Base-by-base conservation (phyloP, 148 eudicot genomes). In the Camellia granthamiana region DNA sequence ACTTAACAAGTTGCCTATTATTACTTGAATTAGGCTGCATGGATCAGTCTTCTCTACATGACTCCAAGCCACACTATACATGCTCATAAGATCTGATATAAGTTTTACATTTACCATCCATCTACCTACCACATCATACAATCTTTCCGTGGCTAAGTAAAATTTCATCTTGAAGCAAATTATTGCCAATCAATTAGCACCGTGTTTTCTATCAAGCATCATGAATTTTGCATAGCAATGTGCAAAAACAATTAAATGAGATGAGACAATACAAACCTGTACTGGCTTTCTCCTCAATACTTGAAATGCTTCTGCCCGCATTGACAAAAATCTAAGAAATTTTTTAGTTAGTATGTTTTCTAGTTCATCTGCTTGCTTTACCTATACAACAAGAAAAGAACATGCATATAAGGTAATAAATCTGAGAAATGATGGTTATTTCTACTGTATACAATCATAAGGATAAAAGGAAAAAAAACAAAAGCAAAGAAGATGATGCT, bases 281-380 rank as follows among this genome's bases (percentile, higher is more conserved):
- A 93, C 97, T 74, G 98, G 99, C 84, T 96, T 94, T 91, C 99
- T 90, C 86, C 99, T 84, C 83, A 96, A 79, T 42, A 96, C 97
- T 85, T 96, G 91, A 91, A 96, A 96, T 79, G 98, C 99, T 90
- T 96, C 98, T 23, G 99, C 99, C 82, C 99, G 87, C 99, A 96
- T 96, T 5, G 99, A 93, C 86, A 93, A 84, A 87, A 96, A 96
- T 86, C 99, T 87, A 54, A 96, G 98, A 66, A 96, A 95, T 79
- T 96, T 96, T 85, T 96, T 96, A 41, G 99, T 84, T 65, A 96
- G 84, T 65, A 96, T 94, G 85, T 94, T 94, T 85, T 96, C 99
- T 81, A 96, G 91, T 88, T 96, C 99, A 89, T 96, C 99, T 41
- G 99, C 87, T 81, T 96, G 99, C 83, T 91, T 96, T 62, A 96